phyloP scores from a whole-genome alignment of 768 basidiomycete genomes.

The Boletus eberwhitei region DNA sequence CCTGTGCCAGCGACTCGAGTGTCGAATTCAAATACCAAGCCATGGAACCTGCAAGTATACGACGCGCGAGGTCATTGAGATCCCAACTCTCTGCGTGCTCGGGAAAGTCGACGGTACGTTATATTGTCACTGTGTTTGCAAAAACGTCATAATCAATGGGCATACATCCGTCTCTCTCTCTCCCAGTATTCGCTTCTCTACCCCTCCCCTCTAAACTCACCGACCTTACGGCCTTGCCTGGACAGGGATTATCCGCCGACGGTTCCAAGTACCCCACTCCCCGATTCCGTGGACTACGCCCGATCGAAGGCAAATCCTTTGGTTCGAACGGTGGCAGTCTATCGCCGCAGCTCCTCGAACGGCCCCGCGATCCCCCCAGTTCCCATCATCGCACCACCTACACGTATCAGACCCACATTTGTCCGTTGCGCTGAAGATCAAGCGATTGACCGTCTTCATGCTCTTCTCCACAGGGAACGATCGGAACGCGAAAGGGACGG shows the following conservation, averaged over 20 bases:
- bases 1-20: not conserved
- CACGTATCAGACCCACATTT: conserved; percentile 25
- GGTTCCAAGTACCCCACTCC: conserved; percentile 26
- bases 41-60: conserved; percentile 37
- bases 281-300: conserved; percentile 18
- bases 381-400: conserved; percentile 56
- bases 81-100: conserved; percentile 25
- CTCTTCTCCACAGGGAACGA: conserved; percentile 42
- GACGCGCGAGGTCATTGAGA: conserved; percentile 39
- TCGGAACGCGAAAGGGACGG: conserved; percentile 37
- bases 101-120: conserved; percentile 8
- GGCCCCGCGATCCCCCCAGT: conserved; percentile 26
- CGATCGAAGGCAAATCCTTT: conserved; percentile 24
- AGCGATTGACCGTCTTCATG: conserved; percentile 42
- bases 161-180: conserved; percentile 8
- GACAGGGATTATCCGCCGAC: conserved; percentile 20
- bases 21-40: conserved; percentile 20
- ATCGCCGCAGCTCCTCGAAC: not conserved
- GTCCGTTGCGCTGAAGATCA: conserved; percentile 35
- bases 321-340: conserved; percentile 16
- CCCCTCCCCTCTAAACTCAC: conserved; percentile 4
- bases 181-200: conserved; percentile 8
- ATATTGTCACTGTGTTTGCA: not conserved
- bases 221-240: not conserved
- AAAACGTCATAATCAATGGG: not conserved